Base-by-base conservation (phyloP, 257 asterid genomes). In the Scutellaria galericulata region DNA sequence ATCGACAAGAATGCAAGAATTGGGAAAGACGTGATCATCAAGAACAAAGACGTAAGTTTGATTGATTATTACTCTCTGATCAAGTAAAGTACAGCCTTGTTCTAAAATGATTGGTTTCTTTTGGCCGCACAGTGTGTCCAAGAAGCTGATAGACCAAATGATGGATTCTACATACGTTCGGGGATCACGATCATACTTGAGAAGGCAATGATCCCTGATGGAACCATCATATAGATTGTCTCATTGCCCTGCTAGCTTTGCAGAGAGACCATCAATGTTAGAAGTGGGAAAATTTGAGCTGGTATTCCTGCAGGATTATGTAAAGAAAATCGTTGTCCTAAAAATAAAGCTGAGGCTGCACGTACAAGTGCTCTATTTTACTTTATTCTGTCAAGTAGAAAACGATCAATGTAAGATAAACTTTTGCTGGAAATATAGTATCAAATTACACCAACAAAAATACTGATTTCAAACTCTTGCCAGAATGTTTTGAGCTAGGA, bases 1-100 rank as follows among this genome's bases (percentile, higher is more conserved):
- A 91, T 94, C 40, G 99, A 94, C 89, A 94, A 94, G 87, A 94
- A 94, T 5, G 97, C 84, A 27, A 91, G 87, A 83, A 86, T 94
- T 9, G 99, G 99, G 77, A 86, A 85, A 22, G 79, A 95, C 31
- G 99, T 95, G 74, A 77, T 80, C 73, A 92, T 95, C 87, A 77
- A 76, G 88, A 95, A 95, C 75, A 92, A 87, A 81, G 91, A 92
- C 11, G 99, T 95, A 79, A 87, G 98, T 40, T 56, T 9, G n/a
- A 59, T 24, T 18, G 12, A 44, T 57, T 5, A 24, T 14, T 9
- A 59, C 5, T 2, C 57, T 24, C 39, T 54, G 15, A 20, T 73
- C 8, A 41, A 22, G 46, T 51, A 4, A 61, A 41, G 68, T 11
- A 5, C 31, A n/a, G 10, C 7, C 37, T 13, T 46, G 50, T 70